Conservation (phyloP, 345 rosid species). For the Eucalyptus victrix region DNA sequence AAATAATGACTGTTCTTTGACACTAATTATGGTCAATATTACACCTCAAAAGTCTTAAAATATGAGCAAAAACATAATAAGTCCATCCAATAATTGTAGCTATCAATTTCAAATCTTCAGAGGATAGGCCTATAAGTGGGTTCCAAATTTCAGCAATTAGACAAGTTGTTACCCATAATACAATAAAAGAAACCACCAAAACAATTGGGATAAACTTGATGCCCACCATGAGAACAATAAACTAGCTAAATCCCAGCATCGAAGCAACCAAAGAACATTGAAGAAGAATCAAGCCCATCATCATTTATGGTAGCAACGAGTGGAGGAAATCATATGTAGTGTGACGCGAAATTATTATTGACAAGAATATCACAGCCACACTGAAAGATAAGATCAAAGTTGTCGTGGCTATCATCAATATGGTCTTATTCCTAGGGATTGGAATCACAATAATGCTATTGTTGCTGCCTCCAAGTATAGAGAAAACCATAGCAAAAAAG, state of each 20-base stretch:
- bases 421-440: not conserved
- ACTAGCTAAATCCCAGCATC: not conserved
- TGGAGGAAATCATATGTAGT: not conserved
- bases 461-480: rapidly evolving
- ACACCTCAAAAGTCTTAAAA: too few species aligned
- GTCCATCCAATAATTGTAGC: rapidly evolving
- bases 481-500: rapidly evolving
- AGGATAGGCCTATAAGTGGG: not conserved
- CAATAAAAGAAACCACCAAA: not conserved
- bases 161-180: not conserved
- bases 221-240: rapidly evolving
- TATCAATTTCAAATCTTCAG: not conserved
- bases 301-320: not conserved
- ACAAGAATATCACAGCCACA: not conserved
- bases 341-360: not conserved
- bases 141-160: not conserved
- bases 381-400: not conserved
- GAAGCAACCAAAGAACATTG: not conserved
- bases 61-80: too few species aligned
- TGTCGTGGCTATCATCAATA: not conserved
- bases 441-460: rapidly evolving
- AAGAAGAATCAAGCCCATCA: not conserved
- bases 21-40: too few species aligned
- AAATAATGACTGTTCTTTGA: too few species aligned
- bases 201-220: not conserved